A percentile compares a stretch with the other conserved stretches of the same genome.
These are phyloP conservation scores for Diplosphaera chodatii DNA, from an alignment of 139 green algal genomes.

Conservation along the genomic window DNA sequence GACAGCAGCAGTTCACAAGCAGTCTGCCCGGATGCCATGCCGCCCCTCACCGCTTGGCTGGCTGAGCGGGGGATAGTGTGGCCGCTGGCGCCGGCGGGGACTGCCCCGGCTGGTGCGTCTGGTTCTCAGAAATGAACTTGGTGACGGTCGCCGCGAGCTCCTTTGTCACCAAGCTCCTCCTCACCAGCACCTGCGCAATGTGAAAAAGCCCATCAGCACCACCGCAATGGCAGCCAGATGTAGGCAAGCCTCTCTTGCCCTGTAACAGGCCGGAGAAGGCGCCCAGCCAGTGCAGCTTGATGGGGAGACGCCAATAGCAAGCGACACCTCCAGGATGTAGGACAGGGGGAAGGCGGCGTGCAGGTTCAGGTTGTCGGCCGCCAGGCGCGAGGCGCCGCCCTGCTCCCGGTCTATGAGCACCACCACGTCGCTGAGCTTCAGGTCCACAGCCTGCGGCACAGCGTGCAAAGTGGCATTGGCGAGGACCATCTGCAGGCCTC, in stretches of 20 bases:
- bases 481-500: too few species aligned
- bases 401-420: slow-evolving; percentile 99
- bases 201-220: too few species aligned
- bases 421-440: slow-evolving; percentile 79
- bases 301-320: neutral
- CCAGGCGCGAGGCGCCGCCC: slow-evolving; percentile 76
- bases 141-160: slow-evolving; percentile 54
- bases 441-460: slow-evolving; percentile 55
- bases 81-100: slow-evolving; percentile 11
- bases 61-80: slow-evolving; percentile 12
- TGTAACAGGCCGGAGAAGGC: too few species aligned
- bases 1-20: too few species aligned
- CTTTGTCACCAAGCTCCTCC: slow-evolving; percentile 48
- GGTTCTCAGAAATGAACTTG: slow-evolving; percentile 86
- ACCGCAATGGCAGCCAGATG: too few species aligned
- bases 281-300: too few species aligned
- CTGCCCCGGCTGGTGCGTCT: slow-evolving; percentile 52
- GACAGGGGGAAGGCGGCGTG: slow-evolving; percentile 72
- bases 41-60: slow-evolving; percentile 33
- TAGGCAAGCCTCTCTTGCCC: too few species aligned
- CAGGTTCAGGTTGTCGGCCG: slow-evolving; percentile 63
- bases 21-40: too few species aligned
- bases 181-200: slow-evolving; percentile 15
- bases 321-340: slow-evolving; percentile 58
- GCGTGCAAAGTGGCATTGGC: too few species aligned